Evolutionary conservation across 495 filamentous ascomycete genomes (phyloP), one percentile per base, ranked within the genome.

Genomic region (Thozetella sp.): DNA sequence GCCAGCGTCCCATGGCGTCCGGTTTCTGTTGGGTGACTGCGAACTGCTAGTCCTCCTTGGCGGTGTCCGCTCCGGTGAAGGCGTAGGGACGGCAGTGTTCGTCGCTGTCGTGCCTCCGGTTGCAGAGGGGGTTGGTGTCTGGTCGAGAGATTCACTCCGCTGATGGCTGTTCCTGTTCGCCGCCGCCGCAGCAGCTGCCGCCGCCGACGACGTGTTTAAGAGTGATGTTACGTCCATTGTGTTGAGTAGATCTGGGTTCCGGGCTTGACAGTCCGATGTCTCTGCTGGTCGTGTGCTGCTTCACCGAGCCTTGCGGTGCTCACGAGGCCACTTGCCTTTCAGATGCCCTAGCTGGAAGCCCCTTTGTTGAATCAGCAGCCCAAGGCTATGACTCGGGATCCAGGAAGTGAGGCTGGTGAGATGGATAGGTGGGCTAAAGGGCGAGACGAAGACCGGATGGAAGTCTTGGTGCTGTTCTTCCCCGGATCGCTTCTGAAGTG

Each of bases 1-100:
- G 46, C 73, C 73, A 17, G 72, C 77, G 55, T 80, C 73, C 80
- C 78, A 83, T 43, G 78, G 78, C 9, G 70, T 81, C 23, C 76
- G 71, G 57, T 64, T 76, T 55, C 73, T 60, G 51, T 60, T 67
- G 17, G 73, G 69, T 25, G 67, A 63, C 26, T 55, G 62, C 13
- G 67, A 55, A 51, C 67, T 72, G 54, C 69, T 68, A 6, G 53
- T 61, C 27, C 63, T 60, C 22, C 61, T 51, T 10, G 68, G 57
- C 25, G 57, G 59, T 2, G 63, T 61, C 4, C 64, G 62, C 15
- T 69, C 67, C 26, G 72, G 69, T 34, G 70, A 62, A 13, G 72
- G 65, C 9, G 63, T 66, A 20, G 61, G 64, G 2, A 67, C 60
- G 0, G 62, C 56, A 20, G 67, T 69, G 20, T 63, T 63, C 43